Conservation (phyloP, 352 stramenopile species). For the Globisporangium iwayamae region DNA sequence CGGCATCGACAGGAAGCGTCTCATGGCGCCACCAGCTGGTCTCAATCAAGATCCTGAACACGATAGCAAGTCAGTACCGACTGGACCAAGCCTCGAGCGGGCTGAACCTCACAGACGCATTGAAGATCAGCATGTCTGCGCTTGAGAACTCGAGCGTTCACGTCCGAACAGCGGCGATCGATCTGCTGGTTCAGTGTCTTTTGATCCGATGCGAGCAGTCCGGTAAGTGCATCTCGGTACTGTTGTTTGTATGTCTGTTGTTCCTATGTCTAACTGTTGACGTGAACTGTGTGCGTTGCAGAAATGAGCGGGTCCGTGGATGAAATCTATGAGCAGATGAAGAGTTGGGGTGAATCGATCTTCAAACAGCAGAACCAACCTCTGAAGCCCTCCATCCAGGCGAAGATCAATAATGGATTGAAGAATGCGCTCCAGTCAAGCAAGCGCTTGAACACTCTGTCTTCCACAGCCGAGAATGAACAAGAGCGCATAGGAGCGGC, state of each 20-base stretch:
- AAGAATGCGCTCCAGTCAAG: constrained; percentile 63
- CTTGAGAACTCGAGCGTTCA: constrained; percentile 78
- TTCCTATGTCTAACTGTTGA: no score
- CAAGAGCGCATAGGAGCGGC: background rate
- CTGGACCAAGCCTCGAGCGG: constrained; percentile 55
- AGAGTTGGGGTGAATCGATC: constrained; percentile 66
- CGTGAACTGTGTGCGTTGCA: constrained; percentile 9
- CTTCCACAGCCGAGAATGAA: background rate
- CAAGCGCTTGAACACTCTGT: constrained; percentile 41
- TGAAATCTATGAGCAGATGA: constrained; percentile 70
- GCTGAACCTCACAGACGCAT: constrained; percentile 49
- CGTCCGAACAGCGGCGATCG: constrained; percentile 63
- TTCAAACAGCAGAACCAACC: constrained; percentile 69
- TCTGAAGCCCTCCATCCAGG: constrained; percentile 73
- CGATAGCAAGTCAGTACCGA: constrained; percentile 75
- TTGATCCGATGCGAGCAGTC: constrained; percentile 75
- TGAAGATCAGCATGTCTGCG: constrained; percentile 58
- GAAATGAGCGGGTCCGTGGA: constrained; percentile 54
- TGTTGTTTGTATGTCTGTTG: background rate
- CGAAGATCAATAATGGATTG: constrained; percentile 80
- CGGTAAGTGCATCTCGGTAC: constrained; percentile 27
- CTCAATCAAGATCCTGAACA: constrained; percentile 73
- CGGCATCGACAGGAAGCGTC: constrained; percentile 8
- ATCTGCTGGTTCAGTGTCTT: constrained; percentile 68
- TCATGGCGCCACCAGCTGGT: constrained; percentile 74